Evolutionary conservation across 768 basidiomycete species (phyloP).

Genomic region (Pleurotus giganteus): DNA sequence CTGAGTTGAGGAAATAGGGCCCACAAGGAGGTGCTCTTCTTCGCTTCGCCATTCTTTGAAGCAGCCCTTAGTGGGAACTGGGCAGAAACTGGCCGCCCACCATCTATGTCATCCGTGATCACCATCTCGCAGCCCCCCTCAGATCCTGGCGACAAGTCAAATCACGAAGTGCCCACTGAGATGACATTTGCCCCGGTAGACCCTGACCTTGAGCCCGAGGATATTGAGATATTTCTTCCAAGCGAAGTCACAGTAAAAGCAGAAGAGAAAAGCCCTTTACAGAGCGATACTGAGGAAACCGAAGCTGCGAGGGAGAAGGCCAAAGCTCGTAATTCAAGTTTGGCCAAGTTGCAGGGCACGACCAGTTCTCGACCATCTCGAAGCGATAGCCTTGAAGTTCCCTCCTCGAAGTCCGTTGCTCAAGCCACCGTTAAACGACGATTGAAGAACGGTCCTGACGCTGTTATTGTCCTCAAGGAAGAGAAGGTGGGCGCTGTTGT

Average conservation of each 20-base stretch:
- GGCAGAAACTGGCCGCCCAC: conserved; percentile 84
- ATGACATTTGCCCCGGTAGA: conserved; percentile 63
- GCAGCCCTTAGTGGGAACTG: conserved; percentile 88
- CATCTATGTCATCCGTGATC: conserved; percentile 78
- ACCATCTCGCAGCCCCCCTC: conserved; percentile 78
- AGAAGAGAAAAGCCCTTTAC: conserved; percentile 28
- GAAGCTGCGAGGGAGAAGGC: conserved; percentile 24
- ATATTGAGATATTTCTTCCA: conserved; percentile 37
- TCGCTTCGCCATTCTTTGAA: conserved; percentile 94
- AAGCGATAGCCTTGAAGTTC: conserved; percentile 7
- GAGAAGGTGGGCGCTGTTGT: conserved; percentile 56
- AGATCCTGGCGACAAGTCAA: conserved; percentile 48
- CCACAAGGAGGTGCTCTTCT: conserved; percentile 88
- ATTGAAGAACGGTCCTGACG: conserved; percentile 60
- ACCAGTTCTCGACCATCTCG: conserved; percentile 17
- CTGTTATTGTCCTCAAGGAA: conserved; percentile 87
- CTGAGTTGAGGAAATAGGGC: conserved; percentile 48
- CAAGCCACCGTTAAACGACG: conserved; percentile 40
- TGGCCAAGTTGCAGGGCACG: conserved; percentile 54
- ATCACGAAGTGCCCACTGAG: conserved; percentile 42
- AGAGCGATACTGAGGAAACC: conserved; percentile 23
- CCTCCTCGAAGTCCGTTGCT: conserved; percentile 20
- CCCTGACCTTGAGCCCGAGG: conserved; percentile 45
- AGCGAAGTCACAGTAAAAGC: conserved; percentile 25
- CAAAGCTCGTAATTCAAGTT: conserved; percentile 45